Evolutionary conservation across 164 flowering plant species (phyloP).

Genomic region (Vitis rotundifolia): DNA sequence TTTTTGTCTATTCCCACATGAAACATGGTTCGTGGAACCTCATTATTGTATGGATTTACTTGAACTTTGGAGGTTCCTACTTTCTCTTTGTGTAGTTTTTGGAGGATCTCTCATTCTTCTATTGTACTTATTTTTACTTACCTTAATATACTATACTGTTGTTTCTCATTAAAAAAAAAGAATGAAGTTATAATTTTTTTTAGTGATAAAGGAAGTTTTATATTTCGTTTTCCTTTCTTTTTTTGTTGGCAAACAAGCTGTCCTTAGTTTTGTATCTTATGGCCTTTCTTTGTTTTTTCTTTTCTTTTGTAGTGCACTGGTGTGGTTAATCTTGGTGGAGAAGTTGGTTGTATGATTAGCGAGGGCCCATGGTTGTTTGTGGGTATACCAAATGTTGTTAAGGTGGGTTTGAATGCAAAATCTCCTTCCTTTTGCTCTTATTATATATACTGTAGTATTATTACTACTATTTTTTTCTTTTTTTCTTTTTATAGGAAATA

Average conservation of each 20-base stretch:
- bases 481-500: too few species aligned
- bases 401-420: slow-evolving; percentile 42
- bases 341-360: slow-evolving; percentile 89
- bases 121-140: too few species aligned
- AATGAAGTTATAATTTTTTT: background rate
- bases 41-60: too few species aligned
- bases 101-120: background rate
- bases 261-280: background rate
- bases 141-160: too few species aligned
- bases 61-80: too few species aligned
- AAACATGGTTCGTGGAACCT: too few species aligned
- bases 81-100: background rate
- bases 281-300: background rate
- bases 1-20: too few species aligned
- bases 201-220: background rate
- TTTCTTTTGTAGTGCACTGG: slow-evolving; percentile 55
- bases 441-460: too few species aligned
- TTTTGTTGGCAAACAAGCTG: background rate
- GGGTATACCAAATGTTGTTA: slow-evolving; percentile 79
- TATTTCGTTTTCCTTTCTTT: background rate
- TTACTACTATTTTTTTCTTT: too few species aligned
- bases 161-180: too few species aligned
- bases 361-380: slow-evolving; percentile 98
- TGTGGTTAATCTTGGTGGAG: slow-evolving; percentile 68
- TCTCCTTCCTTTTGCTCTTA: background rate